Percentiles rank a stretch among this genome's conserved stretches.
phyloP scores from a whole-genome alignment of 2,329 filamentous ascomycete genomes.

The Gliomastix tumulicola region DNA sequence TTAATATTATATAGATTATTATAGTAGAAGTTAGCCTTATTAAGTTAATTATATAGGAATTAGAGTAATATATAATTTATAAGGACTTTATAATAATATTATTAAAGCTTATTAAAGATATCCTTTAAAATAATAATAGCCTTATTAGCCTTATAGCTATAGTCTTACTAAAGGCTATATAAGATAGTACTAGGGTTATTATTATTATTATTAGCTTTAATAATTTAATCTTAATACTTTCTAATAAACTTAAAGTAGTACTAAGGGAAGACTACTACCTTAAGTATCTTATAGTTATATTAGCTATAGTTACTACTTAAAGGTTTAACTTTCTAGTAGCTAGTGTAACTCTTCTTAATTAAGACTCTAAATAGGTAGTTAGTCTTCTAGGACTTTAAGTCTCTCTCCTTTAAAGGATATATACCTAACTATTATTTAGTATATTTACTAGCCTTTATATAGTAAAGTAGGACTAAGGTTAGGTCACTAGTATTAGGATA shows the following conservation, averaged over 20 bases:
- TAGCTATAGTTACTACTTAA: not conserved
- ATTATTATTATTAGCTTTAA: not conserved
- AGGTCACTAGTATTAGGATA: not conserved
- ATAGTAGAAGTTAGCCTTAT: not conserved
- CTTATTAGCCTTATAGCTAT: constrained; percentile 1
- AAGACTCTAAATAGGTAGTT: not conserved
- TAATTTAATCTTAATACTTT: not conserved
- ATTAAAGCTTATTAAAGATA: not conserved
- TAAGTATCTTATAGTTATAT: not conserved
- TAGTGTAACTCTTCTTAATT: not conserved
- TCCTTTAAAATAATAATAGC: not conserved
- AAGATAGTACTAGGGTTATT: not conserved
- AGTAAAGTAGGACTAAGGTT: not conserved
- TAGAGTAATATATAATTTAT: not conserved
- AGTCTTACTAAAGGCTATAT: not conserved
- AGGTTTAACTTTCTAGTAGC: not conserved
- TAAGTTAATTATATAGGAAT: not conserved
- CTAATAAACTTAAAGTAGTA: not conserved
- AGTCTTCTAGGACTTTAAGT: not conserved
- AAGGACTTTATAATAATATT: not conserved
- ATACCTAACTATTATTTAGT: not conserved
- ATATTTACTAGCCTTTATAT: not conserved
- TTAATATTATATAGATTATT: not conserved
- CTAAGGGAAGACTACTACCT: not conserved
- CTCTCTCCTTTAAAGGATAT: not conserved